These are phyloP conservation scores for Petasospora fabianii DNA, from an alignment of 1,139 yeast genomes.

Conservation along the genomic window DNA sequence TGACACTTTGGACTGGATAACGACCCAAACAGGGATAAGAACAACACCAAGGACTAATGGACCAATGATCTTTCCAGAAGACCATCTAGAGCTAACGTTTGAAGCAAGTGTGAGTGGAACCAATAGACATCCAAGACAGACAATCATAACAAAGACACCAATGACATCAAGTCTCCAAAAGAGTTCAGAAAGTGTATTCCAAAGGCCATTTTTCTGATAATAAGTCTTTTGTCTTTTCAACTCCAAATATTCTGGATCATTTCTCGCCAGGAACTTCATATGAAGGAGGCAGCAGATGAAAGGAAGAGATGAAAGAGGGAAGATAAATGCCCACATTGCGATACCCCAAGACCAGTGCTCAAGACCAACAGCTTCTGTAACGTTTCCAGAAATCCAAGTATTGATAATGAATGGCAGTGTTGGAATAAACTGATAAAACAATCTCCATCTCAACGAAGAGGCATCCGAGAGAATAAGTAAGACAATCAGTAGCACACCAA, in stretches of 20 bases:
- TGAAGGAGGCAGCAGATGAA: conserved; percentile 49
- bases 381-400: conserved; percentile 70
- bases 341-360: conserved; percentile 66
- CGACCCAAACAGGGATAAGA: conserved; percentile 48
- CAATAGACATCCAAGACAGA: conserved; percentile 50
- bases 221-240: conserved; percentile 29
- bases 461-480: conserved; percentile 61
- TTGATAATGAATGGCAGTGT: conserved; percentile 70
- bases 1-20: conserved; percentile 54
- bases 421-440: conserved; percentile 58
- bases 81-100: conserved; percentile 50
- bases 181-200: conserved; percentile 22
- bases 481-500: conserved; percentile 56
- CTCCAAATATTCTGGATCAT: conserved; percentile 43
- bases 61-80: conserved; percentile 52
- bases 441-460: conserved; percentile 68
- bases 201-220: conserved; percentile 28
- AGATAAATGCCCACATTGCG: conserved; percentile 77
- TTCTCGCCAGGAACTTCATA: conserved; percentile 51
- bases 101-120: conserved; percentile 57
- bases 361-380: conserved; percentile 38
- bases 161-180: conserved; percentile 51
- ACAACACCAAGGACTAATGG: conserved; percentile 63
- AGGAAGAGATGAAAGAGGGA: conserved; percentile 63
- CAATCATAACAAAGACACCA: conserved; percentile 49